A percentile compares a stretch with the other conserved stretches of the same genome.
phyloP scores from a whole-genome alignment of 169 alveolate genomes.

The Perkinsus olseni region DNA sequence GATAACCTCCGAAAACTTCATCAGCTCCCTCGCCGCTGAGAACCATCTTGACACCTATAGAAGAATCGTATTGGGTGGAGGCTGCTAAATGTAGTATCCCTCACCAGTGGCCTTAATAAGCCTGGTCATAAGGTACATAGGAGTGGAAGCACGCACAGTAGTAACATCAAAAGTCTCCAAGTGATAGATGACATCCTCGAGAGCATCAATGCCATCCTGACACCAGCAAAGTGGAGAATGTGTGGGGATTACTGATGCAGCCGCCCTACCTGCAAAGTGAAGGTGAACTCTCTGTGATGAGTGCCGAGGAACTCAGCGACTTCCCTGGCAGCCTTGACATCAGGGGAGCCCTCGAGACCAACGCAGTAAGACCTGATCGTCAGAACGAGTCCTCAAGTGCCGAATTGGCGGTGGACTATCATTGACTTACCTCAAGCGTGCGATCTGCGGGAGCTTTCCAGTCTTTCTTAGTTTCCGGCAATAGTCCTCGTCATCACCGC shows the following conservation, averaged over 20 bases:
- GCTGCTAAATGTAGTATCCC: not conserved
- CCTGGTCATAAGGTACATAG: slow-evolving; percentile 68
- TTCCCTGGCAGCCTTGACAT: slow-evolving; percentile 30
- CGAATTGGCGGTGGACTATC: slow-evolving; percentile 1
- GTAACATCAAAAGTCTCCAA: slow-evolving; percentile 72
- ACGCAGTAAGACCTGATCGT: slow-evolving; percentile 52
- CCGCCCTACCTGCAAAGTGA: slow-evolving; percentile 57
- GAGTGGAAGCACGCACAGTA: slow-evolving; percentile 74
- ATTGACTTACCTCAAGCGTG: not conserved
- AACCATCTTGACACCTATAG: slow-evolving; percentile 65
- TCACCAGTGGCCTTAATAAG: slow-evolving; percentile 18
- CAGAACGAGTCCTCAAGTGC: slow-evolving; percentile 10
- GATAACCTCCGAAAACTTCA: slow-evolving; percentile 74
- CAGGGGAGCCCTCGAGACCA: slow-evolving; percentile 58
- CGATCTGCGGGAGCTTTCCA: slow-evolving; percentile 9
- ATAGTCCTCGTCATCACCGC: slow-evolving; percentile 20
- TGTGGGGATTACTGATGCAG: slow-evolving; percentile 22
- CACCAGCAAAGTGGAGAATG: not conserved
- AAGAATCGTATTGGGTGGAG: not conserved
- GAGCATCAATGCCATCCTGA: slow-evolving; percentile 31
- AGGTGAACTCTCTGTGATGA: slow-evolving; percentile 61
- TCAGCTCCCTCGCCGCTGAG: slow-evolving; percentile 76
- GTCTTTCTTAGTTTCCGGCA: not conserved
- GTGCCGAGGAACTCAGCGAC: slow-evolving; percentile 65
- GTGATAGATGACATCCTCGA: slow-evolving; percentile 64